Base-by-base conservation (phyloP, 768 basidiomycete genomes). In the Amyloporia xantha region DNA sequence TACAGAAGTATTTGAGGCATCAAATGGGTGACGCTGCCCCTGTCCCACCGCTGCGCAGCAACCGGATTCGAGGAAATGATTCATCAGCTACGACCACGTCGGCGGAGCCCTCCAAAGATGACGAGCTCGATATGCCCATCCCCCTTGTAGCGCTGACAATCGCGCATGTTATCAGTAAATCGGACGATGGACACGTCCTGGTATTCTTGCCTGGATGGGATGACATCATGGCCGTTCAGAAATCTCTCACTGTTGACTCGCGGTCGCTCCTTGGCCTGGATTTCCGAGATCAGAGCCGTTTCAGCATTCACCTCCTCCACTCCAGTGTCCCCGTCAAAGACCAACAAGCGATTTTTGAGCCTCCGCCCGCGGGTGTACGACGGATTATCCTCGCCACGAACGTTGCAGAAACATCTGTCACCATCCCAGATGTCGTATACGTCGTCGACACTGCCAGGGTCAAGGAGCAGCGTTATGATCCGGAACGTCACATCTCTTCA, bases 181-280 rank as follows among this genome's bases (percentile, higher is more conserved):
- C 92, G 0, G 73, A 84, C 28, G 84, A 86, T 20, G 93, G 93
- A 2, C 91, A 94, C 60, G 83, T 92, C 38, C 75, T 95, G 41
- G 90, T 93, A 19, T 95, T 96, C 72, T 66, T 93, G 9, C 87
- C 91, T n/a, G 91, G 91, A 20, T 90, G 87, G 86, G 91, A 95
- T 21, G 92, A 95, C 58, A 96, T 98, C 44, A 73, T 75, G 44
- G 69, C 75, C 5, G 80, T 90, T 11, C 82, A 90, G 54, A 76
- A 79, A 50, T 66, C 74, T 20, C 70, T 94, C n/a, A 65, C 73
- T 42, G 69, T 72, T 74, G 1, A 56, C 62, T 4, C 71, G 73
- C 13, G 71, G 72, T 21, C 62, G 4, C 62, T 67, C 2, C 67
- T 90, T 33, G 76, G 76, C 11, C 56, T 88, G 53, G 66, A 81